Percentiles rank a stretch among this genome's conserved stretches.
These are phyloP conservation scores for Irpex rosettiformis DNA, from an alignment of 1,284 basidiomycete species.

Conservation along the genomic window DNA sequence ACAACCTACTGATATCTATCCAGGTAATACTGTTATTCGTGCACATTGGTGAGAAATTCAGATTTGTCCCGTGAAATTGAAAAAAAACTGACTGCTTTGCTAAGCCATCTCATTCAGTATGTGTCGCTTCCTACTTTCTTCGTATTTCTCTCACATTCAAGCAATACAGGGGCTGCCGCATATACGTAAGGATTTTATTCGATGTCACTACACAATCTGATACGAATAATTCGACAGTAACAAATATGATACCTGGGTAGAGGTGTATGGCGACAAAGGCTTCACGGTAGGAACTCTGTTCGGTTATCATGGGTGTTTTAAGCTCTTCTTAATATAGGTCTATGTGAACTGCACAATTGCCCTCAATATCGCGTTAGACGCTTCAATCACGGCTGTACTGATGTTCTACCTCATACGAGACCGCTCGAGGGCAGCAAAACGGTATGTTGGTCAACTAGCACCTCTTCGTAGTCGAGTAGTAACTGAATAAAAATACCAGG, in stretches of 20 bases:
- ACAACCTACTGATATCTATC: too few relatives aligned
- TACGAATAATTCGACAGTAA: neutral
- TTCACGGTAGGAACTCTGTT: neutral
- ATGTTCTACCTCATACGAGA: neutral
- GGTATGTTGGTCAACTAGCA: neutral
- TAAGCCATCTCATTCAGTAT: too few relatives aligned
- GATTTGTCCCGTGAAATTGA: too few relatives aligned
- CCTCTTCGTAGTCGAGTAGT: neutral
- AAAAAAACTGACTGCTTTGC: too few relatives aligned
- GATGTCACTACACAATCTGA: neutral
- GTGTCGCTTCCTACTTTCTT: too few relatives aligned
- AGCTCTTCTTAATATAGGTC: neutral
- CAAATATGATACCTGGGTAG: neutral
- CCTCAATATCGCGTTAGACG: neutral
- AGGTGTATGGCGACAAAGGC: neutral
- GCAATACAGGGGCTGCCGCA: neutral
- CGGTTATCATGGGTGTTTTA: too few relatives aligned
- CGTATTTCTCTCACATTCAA: too few relatives aligned
- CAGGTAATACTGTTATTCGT: neutral
- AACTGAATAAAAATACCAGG: neutral
- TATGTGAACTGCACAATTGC: neutral
- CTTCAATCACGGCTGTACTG: neutral
- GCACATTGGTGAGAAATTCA: neutral
- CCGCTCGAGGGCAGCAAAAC: neutral
- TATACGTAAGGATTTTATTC: neutral